Base-by-base conservation (phyloP, 441 rosid genomes). In the Erodium moschatum region DNA sequence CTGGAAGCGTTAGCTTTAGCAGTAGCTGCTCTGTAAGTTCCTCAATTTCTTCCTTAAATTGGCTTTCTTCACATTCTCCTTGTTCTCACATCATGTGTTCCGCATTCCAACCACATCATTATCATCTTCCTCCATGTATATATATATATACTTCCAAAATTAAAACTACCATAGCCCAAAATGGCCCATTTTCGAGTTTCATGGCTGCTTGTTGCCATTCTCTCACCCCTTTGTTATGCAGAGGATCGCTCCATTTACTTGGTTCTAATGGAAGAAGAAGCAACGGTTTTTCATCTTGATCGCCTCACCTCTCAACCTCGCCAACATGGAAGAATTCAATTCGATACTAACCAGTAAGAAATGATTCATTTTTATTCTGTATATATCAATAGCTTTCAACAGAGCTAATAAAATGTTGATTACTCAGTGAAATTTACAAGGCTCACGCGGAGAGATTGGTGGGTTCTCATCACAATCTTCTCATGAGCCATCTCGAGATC, bases 21-120 rank as follows among this genome's bases (percentile, higher is more conserved):
- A n/a, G 12, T 48, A 4, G 12, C 9, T 44, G 50, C n/a, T 0
- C 50, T 44, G n/a, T 12, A 44, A 44, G 50, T 44, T 44, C 2
- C 50, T 12, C 4, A 44, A n/a, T n/a, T 52, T 52, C 60, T 52
- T n/a, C 20, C 60, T 6, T 65, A 62, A 60, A 63, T 54, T 63
- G 44, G 64, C 79, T 75, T 77, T 77, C 66, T 66, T 82, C 87
- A 86, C 90, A 69, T 77, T 74, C 72, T 72, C 15, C 50, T 44
- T 44, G 50, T 44, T 44, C 50, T 8, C 50, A 10, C 12, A 11
- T 10, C n/a, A 12, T 44, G 50, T 44, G 12, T 44, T 44, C n/a
- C 3, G n/a, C 50, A 44, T 11, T 44, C 50, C 31, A 1, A 29
- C 31, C 9, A 44, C 50, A 44, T 11, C 50, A 44, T 44, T 11